Evolutionary conservation across 129 eudicot genomes (phyloP), one percentile per base, ranked within the genome.

Genomic region (Centella asiatica): DNA sequence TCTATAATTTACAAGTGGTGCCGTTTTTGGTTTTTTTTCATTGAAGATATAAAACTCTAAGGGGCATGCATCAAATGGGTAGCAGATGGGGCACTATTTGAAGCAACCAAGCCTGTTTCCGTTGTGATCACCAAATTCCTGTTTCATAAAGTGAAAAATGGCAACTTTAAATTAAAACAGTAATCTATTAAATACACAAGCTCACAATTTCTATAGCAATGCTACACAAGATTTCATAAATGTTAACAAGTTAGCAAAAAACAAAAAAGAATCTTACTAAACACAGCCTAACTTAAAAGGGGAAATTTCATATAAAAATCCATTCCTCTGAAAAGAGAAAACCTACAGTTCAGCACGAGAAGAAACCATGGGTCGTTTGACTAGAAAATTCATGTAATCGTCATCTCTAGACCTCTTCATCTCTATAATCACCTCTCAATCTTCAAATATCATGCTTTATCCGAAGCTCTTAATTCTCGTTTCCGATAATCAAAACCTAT

Each of bases 351-450:
- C 95, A 33, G 76, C 76, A 20, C 69, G 69, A 69, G 72, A 52
- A 10, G 74, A 77, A 25, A 73, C 72, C 17, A 82, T 27, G 13
- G 87, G 74, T 27, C 77, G 75, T 62, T 75, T 81, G 52, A 72
- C 55, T 72, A 77, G 86, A 69, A 86, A 61, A 67, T 81, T 69
- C 48, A 34, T 7, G 20, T 28, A 81, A 45, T 18, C 66, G 57
- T 65, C 86, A 42, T 76, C 93, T 79, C 89, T 70, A 65, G 81
- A 76, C 95, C 93, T 83, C 93, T 81, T 77, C 94, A 83, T 86
- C 74, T 32, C 69, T 72, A 39, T 48, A 55, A 14, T 25, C 18
- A 59, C 69, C 57, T 31, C 31, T 57, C 12, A 55, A 69, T 48
- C 33, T 6, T 37, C 62, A 27, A 26, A 68, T 69, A 63, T 42